phyloP scores from a whole-genome alignment of 176 grass and related monocot species.

The Aegilops tauschii region DNA sequence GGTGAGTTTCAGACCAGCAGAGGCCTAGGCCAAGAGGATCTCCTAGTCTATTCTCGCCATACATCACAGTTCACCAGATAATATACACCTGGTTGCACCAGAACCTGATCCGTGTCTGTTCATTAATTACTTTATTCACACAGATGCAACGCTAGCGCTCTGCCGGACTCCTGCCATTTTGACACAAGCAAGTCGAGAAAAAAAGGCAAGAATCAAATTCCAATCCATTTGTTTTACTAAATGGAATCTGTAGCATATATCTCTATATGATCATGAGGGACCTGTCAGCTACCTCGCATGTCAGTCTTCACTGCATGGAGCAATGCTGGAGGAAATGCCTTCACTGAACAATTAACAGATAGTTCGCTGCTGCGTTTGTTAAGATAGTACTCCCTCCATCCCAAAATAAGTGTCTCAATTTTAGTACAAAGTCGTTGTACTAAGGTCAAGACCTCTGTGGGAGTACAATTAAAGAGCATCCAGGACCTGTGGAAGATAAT shows the following conservation, averaged over 20 bases:
- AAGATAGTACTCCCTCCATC: neutral
- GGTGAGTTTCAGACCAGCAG: neutral
- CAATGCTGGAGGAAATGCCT: slow-evolving; percentile 29
- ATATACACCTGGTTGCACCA: neutral
- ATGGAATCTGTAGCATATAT: slow-evolving; percentile 41
- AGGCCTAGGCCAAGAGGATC: slow-evolving; percentile 15
- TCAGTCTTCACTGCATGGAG: neutral
- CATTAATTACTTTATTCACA: slow-evolving; percentile 2
- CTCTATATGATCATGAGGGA: neutral
- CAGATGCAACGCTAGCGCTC: slow-evolving; percentile 17
- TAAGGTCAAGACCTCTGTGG: neutral
- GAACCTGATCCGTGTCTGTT: slow-evolving; percentile 4
- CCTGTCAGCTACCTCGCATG: slow-evolving; percentile 36
- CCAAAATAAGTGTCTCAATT: too few species aligned
- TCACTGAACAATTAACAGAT: slow-evolving; percentile 1
- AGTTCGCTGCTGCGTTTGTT: slow-evolving; percentile 35
- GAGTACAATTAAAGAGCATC: slow-evolving; percentile 39
- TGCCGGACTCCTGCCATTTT: slow-evolving; percentile 45
- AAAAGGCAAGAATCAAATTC: slow-evolving; percentile 4
- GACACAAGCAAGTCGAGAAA: neutral
- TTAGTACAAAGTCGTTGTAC: too few species aligned
- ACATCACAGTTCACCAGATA: too few species aligned
- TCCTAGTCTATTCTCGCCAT: too few species aligned
- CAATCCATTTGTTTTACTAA: slow-evolving; percentile 25
- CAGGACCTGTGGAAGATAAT: slow-evolving; percentile 35